Evolutionary conservation across 2,329 filamentous ascomycete species (phyloP), one percentile per base, ranked within the genome.

Genomic region (Reticulascus tulasneorum): DNA sequence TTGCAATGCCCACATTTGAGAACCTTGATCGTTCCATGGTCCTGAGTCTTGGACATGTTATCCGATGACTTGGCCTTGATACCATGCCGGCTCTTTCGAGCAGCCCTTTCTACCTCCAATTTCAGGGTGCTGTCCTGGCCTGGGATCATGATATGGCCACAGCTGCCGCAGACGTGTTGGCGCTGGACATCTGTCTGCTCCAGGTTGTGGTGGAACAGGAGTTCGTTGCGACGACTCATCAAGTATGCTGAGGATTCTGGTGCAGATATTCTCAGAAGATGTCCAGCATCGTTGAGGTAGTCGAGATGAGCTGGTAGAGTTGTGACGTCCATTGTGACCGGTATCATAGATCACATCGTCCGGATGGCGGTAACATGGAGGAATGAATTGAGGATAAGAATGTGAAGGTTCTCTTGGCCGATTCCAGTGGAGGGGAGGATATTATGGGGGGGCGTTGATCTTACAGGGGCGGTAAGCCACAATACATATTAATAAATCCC

Each of bases 241-340:
- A 83, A 60, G 52, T 77, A 70, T 10, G 77, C 75, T 11, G 79
- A 80, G 2, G 67, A 73, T 44, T 73, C 66, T 2, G 79, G 77
- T 1, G 76, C 68, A 3, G 66, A 56, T 9, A 57, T 53, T 4
- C 67, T 62, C 12, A 83, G 61, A 9, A 81, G 55, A 58, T 83
- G 73, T 2, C 77, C 75, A 2, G 78, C 75, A 51, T 81, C 69
- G 9, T 71, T 75, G 4, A 83, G 66, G 43, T 69, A 79, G 9
- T 51, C 51, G 26, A 69, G 38, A 28, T 44, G 37, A 16, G 21
- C 21, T 9, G 38, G 33, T 9, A 41, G 17, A 23, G 13, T 34
- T 18, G 29, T 29, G 1, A 12, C 18, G 16, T 42, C 40, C 40
- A 42, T 42, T 13, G 9, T 26, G 9, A 9, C n/a, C n/a, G n/a